These are phyloP conservation scores for Picocystis salinarum DNA, from an alignment of 139 green algal genomes.

Conservation along the genomic window DNA sequence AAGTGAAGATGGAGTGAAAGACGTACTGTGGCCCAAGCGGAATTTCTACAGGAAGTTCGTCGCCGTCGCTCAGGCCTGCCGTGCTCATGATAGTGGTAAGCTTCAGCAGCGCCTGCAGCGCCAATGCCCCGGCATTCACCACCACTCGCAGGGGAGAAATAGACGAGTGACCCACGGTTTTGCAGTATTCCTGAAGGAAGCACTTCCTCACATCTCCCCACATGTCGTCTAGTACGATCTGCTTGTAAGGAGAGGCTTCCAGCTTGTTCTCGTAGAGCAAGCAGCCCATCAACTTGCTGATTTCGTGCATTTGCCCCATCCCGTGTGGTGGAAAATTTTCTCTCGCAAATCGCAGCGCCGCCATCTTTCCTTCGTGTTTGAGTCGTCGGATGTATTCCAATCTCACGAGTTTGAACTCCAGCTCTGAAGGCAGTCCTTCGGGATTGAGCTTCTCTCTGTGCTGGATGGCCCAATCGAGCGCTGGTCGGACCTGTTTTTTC, in stretches of 20 bases:
- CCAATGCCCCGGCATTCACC: conserved; percentile 50
- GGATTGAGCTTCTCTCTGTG: conserved; percentile 26
- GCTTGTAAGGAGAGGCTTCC: conserved; percentile 26
- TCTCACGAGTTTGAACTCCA: conserved; percentile 72
- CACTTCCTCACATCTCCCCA: conserved; percentile 52
- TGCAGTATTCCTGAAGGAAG: conserved; percentile 63
- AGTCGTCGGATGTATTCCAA: conserved; percentile 49
- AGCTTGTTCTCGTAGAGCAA: conserved; percentile 41
- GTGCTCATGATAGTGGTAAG: conserved; percentile 39
- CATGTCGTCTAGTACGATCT: conserved; percentile 26
- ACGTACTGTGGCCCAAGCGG: conserved; percentile 69
- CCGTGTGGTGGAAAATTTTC: conserved; percentile 39
- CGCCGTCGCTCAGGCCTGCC: neutral
- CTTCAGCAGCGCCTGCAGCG: conserved; percentile 75
- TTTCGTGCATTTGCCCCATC: conserved; percentile 32
- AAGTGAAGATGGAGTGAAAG: conserved; percentile 82
- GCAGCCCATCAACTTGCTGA: conserved; percentile 75
- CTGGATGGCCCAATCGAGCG: conserved; percentile 55
- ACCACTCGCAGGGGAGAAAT: conserved; percentile 61
- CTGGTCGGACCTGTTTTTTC: conserved; percentile 9
- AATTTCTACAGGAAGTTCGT: conserved; percentile 79
- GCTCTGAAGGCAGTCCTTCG: conserved; percentile 7
- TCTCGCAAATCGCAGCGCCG: conserved; percentile 54
- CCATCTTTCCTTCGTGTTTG: conserved; percentile 9
- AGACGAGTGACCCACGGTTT: conserved; percentile 55